Percentiles rank a stretch among this genome's conserved stretches.
phyloP scores from a whole-genome alignment of 352 stramenopile genomes.

The Discostella stelligera region DNA sequence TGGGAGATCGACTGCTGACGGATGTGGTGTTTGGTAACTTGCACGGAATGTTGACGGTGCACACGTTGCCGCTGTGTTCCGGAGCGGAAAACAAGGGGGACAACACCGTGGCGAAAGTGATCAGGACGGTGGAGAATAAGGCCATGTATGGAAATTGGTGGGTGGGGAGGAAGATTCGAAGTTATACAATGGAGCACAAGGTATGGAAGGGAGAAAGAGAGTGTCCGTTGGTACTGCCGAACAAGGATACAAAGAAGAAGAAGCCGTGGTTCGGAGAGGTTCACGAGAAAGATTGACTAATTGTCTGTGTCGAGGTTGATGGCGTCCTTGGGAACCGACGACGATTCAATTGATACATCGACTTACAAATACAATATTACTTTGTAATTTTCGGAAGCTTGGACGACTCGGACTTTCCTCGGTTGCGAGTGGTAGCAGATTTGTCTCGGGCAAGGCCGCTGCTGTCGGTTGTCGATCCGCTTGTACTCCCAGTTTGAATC shows the following conservation, averaged over 20 bases:
- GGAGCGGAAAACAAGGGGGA: constrained; percentile 72
- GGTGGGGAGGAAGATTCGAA: constrained; percentile 47
- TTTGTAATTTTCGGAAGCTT: constrained; percentile 40
- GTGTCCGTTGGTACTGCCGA: constrained; percentile 47
- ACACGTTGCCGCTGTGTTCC: constrained; percentile 84
- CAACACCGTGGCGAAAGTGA: constrained; percentile 64
- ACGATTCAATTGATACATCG: not conserved
- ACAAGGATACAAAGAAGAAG: constrained; percentile 2
- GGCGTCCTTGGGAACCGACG: too few relatives aligned
- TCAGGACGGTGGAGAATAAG: constrained; percentile 75
- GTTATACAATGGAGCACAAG: constrained; percentile 50
- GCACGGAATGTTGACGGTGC: constrained; percentile 94
- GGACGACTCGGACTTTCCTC: constrained; percentile 13
- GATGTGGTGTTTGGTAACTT: constrained; percentile 97
- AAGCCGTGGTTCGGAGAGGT: not conserved
- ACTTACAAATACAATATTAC: constrained; percentile 1
- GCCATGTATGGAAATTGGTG: constrained; percentile 76
- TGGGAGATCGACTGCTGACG: constrained; percentile 95
- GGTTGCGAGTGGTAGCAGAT: not conserved
- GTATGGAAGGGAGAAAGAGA: constrained; percentile 58
- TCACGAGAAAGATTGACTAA: constrained; percentile 2
- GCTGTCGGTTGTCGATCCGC: constrained; percentile 2
- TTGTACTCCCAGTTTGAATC: constrained; percentile 26
- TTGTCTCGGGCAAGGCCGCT: constrained; percentile 7
- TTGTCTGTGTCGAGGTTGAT: not conserved